These are phyloP conservation scores for Paraphaeosphaeria sporulosa DNA, from an alignment of 2,329 filamentous ascomycete species.

Conservation along the genomic window DNA sequence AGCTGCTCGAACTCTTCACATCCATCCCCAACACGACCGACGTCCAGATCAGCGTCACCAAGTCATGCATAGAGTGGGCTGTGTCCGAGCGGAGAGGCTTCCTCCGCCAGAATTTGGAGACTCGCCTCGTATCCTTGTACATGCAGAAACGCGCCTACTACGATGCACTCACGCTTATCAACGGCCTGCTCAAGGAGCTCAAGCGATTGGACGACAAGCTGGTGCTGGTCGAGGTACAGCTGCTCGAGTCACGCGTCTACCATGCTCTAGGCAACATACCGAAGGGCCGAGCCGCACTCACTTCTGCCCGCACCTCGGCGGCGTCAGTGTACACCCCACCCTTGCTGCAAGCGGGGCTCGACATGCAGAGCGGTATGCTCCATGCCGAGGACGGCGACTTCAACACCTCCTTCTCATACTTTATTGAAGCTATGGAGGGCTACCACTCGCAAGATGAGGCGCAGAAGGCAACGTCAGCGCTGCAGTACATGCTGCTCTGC, in stretches of 20 bases:
- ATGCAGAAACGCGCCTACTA: constrained; percentile 99
- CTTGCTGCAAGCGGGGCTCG: constrained; percentile 90
- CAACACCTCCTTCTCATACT: constrained; percentile 98
- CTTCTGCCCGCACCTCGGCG: constrained; percentile 90
- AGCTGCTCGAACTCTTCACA: constrained; percentile 94
- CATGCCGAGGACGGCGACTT: constrained; percentile 99
- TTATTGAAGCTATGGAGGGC: constrained; percentile 97
- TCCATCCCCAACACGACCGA: constrained; percentile 94
- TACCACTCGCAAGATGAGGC: constrained; percentile 93
- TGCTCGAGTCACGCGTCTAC: constrained; percentile 96
- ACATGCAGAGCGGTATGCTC: constrained; percentile 99
- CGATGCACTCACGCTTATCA: constrained; percentile 95
- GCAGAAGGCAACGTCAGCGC: constrained; percentile 88
- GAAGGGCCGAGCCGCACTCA: constrained; percentile 93
- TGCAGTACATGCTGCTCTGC: constrained; percentile 99
- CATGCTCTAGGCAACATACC: constrained; percentile 96
- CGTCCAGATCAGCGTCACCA: constrained; percentile 92
- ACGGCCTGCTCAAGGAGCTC: constrained; percentile 91
- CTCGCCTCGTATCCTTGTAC: constrained; percentile 88
- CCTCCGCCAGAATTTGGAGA: constrained; percentile 97
- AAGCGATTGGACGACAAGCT: constrained; percentile 99
- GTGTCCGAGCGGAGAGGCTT: constrained; percentile 93
- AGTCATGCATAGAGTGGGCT: constrained; percentile 99
- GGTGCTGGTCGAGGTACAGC: constrained; percentile 95
- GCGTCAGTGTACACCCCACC: constrained; percentile 98